A percentile compares a stretch with the other conserved stretches of the same genome.
Evolutionary conservation across 2,329 filamentous ascomycete genomes (phyloP).

Genomic region (Hypoxylon sp.): DNA sequence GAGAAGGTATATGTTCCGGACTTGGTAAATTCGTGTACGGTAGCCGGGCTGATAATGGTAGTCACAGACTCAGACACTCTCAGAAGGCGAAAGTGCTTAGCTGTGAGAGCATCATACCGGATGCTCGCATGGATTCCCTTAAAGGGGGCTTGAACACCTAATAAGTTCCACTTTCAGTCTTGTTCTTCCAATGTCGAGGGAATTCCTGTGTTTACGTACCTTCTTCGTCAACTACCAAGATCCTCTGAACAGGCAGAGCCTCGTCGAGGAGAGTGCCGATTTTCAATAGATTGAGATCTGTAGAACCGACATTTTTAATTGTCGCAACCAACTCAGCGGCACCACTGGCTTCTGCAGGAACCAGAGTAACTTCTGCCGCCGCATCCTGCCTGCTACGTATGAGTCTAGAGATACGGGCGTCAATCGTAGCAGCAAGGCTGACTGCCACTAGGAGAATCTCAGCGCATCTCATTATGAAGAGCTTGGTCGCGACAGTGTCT

Average conservation of each 20-base stretch:
- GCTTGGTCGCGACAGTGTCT: neutral
- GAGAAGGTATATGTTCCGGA: constrained; percentile 41
- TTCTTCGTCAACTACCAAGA: constrained; percentile 30
- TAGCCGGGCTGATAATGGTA: constrained; percentile 35
- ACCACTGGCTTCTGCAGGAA: constrained; percentile 1
- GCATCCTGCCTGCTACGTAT: constrained; percentile 3
- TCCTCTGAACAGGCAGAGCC: constrained; percentile 37
- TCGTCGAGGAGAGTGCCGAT: constrained; percentile 45
- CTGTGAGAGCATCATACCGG: constrained; percentile 38
- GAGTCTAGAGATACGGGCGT: constrained; percentile 5
- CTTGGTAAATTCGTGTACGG: constrained; percentile 38
- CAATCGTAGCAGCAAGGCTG: constrained; percentile 13
- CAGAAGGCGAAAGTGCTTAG: constrained; percentile 37
- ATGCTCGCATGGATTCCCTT: constrained; percentile 43
- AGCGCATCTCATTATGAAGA: constrained; percentile 20
- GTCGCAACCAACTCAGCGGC: constrained; percentile 42
- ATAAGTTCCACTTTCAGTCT: neutral
- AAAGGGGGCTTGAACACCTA: constrained; percentile 31
- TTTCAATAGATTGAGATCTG: constrained; percentile 44
- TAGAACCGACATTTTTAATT: constrained; percentile 40
- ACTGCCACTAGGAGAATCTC: constrained; percentile 13
- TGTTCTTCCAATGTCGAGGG: neutral
- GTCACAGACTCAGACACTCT: constrained; percentile 34
- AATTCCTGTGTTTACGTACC: constrained; percentile 18
- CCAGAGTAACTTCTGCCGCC: constrained; percentile 33